phyloP scores from a whole-genome alignment of 176 grass and related monocot species.

The Pharus latifolius region DNA sequence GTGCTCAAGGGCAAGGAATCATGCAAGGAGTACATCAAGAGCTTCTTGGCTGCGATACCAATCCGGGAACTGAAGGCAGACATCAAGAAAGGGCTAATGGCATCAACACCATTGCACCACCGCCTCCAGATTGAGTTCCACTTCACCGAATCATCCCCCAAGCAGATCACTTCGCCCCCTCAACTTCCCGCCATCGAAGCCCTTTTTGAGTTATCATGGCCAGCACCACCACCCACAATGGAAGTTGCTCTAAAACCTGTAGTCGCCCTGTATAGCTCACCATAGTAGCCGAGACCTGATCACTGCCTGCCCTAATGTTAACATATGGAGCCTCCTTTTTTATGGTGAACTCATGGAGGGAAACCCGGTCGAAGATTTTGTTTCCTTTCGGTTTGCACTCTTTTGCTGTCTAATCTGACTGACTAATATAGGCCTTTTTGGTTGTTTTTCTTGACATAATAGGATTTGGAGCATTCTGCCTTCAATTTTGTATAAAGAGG shows the following conservation, averaged over 20 bases:
- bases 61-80: conserved; percentile 65
- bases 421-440: conserved; percentile 2
- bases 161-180: neutral
- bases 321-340: conserved; percentile 8
- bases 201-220: conserved; percentile 39
- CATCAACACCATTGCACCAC: conserved; percentile 41
- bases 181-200: neutral
- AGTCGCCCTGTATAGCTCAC: conserved; percentile 12
- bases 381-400: neutral
- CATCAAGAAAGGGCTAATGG: conserved; percentile 40
- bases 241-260: conserved; percentile 9
- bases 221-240: conserved; percentile 13
- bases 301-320: neutral
- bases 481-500: conserved; percentile 39
- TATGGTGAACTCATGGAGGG: neutral
- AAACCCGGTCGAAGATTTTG: conserved; percentile 12
- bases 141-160: conserved; percentile 25
- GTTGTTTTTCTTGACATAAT: neutral
- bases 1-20: conserved; percentile 45
- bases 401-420: conserved; percentile 14
- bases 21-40: conserved; percentile 86
- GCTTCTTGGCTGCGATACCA: conserved; percentile 76
- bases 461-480: conserved; percentile 23
- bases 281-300: neutral
- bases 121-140: conserved; percentile 92